Percentiles rank a stretch among this genome's conserved stretches.
Evolutionary conservation across 169 alveolate genomes (phyloP).

Genomic region (Plasmodium vivax): DNA sequence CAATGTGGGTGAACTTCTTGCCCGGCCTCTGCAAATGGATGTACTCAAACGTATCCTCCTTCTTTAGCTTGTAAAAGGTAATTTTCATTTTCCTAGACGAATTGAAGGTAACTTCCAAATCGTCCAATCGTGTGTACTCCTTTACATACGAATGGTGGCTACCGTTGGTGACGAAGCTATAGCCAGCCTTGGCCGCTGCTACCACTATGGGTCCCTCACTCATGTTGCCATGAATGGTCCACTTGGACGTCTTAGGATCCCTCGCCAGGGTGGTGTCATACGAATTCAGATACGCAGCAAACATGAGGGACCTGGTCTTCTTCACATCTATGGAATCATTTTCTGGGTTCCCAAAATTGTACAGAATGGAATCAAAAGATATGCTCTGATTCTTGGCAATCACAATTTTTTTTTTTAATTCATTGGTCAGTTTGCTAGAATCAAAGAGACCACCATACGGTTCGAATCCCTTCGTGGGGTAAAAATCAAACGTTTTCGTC

Average conservation of each 20-base stretch:
- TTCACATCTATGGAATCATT: conserved; percentile 54
- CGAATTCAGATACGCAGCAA: conserved; percentile 90
- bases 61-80: conserved; percentile 87
- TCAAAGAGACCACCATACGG: conserved; percentile 92
- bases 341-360: conserved; percentile 41
- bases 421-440: conserved; percentile 78
- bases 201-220: conserved; percentile 93
- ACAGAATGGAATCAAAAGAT: conserved; percentile 34
- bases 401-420: conserved; percentile 57
- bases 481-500: conserved; percentile 80
- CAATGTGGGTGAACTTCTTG: conserved; percentile 86
- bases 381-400: conserved; percentile 20
- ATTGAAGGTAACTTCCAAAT: conserved; percentile 91
- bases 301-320: conserved; percentile 83
- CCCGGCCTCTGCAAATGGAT: conserved; percentile 77
- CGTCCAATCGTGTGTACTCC: conserved; percentile 74
- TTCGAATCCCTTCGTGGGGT: conserved; percentile 91
- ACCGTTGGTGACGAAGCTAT: conserved; percentile 58
- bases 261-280: conserved; percentile 84
- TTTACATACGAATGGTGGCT: neutral
- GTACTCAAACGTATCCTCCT: conserved; percentile 15
- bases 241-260: conserved; percentile 79
- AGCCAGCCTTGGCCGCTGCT: conserved; percentile 91
- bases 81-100: conserved; percentile 91
- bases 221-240: conserved; percentile 91